These are phyloP conservation scores for Hypoxylon crocopeplum DNA, from an alignment of 495 filamentous ascomycete genomes.

Conservation along the genomic window DNA sequence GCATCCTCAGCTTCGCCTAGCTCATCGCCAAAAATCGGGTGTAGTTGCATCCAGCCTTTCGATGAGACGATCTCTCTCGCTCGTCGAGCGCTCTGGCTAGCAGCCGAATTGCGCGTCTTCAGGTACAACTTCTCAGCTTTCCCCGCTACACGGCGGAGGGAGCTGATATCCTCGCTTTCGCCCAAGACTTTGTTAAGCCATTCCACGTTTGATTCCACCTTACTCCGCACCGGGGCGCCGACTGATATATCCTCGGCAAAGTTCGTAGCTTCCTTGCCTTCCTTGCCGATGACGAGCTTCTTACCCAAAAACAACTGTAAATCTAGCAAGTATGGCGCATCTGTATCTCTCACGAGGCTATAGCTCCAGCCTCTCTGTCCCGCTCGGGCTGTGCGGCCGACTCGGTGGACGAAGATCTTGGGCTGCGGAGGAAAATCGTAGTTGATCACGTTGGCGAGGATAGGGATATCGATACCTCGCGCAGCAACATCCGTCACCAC, in stretches of 20 bases:
- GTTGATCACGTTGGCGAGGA: slow-evolving; percentile 97
- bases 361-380: slow-evolving; percentile 94
- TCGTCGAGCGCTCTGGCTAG: slow-evolving; percentile 84
- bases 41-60: slow-evolving; percentile 71
- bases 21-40: slow-evolving; percentile 77
- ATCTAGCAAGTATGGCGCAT: slow-evolving; percentile 90
- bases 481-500: slow-evolving; percentile 99
- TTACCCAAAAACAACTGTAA: slow-evolving; percentile 92
- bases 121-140: slow-evolving; percentile 94
- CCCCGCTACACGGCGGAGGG: slow-evolving; percentile 72
- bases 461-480: slow-evolving; percentile 95
- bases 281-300: slow-evolving; percentile 73
- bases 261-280: slow-evolving; percentile 60
- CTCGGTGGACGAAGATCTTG: slow-evolving; percentile 95
- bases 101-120: slow-evolving; percentile 86
- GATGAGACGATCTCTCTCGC: slow-evolving; percentile 74
- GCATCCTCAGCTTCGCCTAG: slow-evolving; percentile 68
- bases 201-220: slow-evolving; percentile 75
- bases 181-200: slow-evolving; percentile 77
- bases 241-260: slow-evolving; percentile 83
- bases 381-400: slow-evolving; percentile 92
- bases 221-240: slow-evolving; percentile 72
- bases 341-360: slow-evolving; percentile 82
- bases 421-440: slow-evolving; percentile 97
- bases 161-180: slow-evolving; percentile 74